Base-by-base conservation (phyloP, 257 asterid species). In the Capsicum rhomboideum region DNA sequence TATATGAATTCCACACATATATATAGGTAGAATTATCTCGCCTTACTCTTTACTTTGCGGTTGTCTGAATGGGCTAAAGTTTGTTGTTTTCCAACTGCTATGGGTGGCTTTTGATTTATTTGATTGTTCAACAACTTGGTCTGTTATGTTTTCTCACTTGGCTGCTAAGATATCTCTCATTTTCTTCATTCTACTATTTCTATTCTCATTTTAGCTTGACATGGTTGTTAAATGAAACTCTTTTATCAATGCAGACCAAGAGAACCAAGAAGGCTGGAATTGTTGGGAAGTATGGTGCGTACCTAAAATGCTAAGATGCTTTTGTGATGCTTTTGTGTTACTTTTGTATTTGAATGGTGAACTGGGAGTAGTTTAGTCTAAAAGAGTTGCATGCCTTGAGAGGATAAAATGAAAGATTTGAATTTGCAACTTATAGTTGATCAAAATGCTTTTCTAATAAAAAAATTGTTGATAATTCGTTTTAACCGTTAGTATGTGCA, bases 241-340 rank as follows among this genome's bases (percentile, higher is more conserved):
- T 71, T 79, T 69, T 12, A 34, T 71, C 69, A n/a, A 52, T 86
- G 58, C 87, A 91, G 92, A 89, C 94, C 53, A 91, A 91, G 89
- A 87, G 94, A 90, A 91, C 92, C 82, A 91, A 91, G 92, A 91
- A 91, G 90, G 92, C 88, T 13, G 94, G 94, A 37, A 91, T 90
- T 53, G 94, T 91, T 2, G 94, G 91, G 37, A 91, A 90, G 84
- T 91, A 91, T 42, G 92, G 92, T 91, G 84, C 3, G 89, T 77
- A 21, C 26, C 49, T 52, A 12, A 42, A 40, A 14, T 52, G 55
- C 37, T 79, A 13, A 6, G n/a, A 8, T 66, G 21, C 5, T 66
- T 46, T 26, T 79, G n/a, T n/a, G n/a, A 8, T 66, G 21, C 5
- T 66, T 34, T 34, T 34, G 34, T n/a, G 40, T 80, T 55, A 8